A percentile compares a stretch with the other conserved stretches of the same genome.
Conservation (phyloP, 345 rosid genomes). For the Eucalyptus regnans region DNA sequence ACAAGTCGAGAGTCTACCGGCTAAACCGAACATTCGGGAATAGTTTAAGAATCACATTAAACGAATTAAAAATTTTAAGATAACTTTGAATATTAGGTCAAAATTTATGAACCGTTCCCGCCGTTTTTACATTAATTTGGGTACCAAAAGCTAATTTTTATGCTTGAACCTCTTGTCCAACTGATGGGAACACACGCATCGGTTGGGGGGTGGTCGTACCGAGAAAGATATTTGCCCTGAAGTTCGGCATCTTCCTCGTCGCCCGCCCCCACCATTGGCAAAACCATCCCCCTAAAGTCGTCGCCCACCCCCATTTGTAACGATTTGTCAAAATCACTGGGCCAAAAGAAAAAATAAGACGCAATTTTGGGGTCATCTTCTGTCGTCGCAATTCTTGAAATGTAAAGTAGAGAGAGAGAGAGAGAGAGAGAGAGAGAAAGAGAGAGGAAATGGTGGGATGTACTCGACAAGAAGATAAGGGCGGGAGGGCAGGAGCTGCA, state of each 20-base stretch:
- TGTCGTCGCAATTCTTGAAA: not conserved
- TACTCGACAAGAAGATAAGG: not conserved
- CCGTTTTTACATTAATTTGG: not conserved
- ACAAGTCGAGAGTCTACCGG: accelerated
- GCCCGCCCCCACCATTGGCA: not conserved
- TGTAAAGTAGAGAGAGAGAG: not conserved
- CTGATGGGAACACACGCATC: not conserved
- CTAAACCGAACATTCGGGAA: too few relatives aligned
- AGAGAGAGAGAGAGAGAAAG: too few relatives aligned
- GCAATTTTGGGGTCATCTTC: not conserved
- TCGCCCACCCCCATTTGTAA: not conserved
- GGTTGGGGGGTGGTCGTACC: not conserved
- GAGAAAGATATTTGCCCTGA: not conserved
- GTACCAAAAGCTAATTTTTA: not conserved
- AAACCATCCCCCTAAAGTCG: not conserved
- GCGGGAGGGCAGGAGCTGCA: not conserved
- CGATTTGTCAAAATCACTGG: not conserved
- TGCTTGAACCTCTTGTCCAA: not conserved
- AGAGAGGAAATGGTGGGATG: not conserved
- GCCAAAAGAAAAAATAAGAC: not conserved
- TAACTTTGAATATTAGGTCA: too few relatives aligned
- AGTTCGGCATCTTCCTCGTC: not conserved
- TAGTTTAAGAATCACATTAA: not conserved
- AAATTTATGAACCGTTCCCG: accelerated
- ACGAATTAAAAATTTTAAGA: too few relatives aligned